These are phyloP conservation scores for Euphrasia confusa DNA, from an alignment of 257 asterid genomes.

Conservation along the genomic window DNA sequence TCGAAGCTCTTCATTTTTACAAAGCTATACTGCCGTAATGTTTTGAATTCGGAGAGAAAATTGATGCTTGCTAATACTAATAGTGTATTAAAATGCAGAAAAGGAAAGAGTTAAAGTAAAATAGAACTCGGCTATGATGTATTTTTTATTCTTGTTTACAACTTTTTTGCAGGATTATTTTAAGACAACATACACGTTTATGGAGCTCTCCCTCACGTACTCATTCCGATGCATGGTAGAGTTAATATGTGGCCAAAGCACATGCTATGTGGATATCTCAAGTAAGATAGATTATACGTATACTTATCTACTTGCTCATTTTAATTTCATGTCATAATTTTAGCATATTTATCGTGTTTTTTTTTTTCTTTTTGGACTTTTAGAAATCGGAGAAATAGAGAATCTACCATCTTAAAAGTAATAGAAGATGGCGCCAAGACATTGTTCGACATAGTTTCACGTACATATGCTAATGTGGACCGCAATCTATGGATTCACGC, in stretches of 20 bases:
- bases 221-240: slow-evolving; percentile 96
- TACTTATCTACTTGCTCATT: no score
- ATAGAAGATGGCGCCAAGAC: slow-evolving; percentile 79
- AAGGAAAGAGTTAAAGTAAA: no score
- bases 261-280: slow-evolving; percentile 88
- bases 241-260: slow-evolving; percentile 88
- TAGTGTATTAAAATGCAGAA: no score
- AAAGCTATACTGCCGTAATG: no score
- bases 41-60: no score
- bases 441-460: slow-evolving; percentile 73
- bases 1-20: no score
- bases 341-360: background rate
- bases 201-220: slow-evolving; percentile 86
- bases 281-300: slow-evolving; percentile 31
- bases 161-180: slow-evolving; percentile 60
- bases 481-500: slow-evolving; percentile 77
- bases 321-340: no score
- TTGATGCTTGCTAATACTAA: no score
- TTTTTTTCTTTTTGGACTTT: slow-evolving; percentile 9
- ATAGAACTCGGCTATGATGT: background rate
- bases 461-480: slow-evolving; percentile 71
- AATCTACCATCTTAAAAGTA: slow-evolving; percentile 78
- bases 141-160: background rate
- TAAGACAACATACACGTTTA: slow-evolving; percentile 65
- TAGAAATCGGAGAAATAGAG: slow-evolving; percentile 91